Conservation (phyloP, 768 basidiomycete genomes). For the Hirschioporus abietinus region DNA sequence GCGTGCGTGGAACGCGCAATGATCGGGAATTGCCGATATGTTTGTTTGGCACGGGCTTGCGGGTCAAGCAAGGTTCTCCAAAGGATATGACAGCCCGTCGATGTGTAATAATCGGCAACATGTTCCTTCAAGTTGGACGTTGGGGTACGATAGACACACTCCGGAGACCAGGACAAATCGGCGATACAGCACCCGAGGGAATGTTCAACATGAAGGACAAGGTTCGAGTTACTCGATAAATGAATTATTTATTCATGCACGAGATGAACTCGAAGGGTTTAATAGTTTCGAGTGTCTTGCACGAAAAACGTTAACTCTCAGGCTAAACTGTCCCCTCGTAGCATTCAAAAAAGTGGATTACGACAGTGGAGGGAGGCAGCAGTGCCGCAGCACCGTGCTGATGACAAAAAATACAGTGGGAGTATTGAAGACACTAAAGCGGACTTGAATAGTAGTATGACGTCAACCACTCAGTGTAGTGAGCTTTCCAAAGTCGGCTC, state of each 20-base stretch:
- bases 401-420: not conserved
- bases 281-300: too few species aligned
- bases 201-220: too few species aligned
- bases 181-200: not conserved
- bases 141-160: not conserved
- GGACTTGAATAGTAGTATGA: not conserved
- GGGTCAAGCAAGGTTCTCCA: not conserved
- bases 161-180: too few species aligned
- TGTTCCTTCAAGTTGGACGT: not conserved
- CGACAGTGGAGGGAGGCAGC: too few species aligned
- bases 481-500: not conserved
- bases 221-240: too few species aligned
- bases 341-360: too few species aligned
- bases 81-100: not conserved
- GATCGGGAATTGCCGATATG: not conserved
- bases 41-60: not conserved
- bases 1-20: constrained; percentile 3
- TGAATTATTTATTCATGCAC: too few species aligned
- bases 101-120: too few species aligned
- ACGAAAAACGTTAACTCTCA: too few species aligned
- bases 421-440: constrained; percentile 1
- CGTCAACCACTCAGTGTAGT: constrained; percentile 2
- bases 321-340: too few species aligned
- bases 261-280: too few species aligned
- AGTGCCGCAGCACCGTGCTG: not conserved